Evolutionary conservation across 1,139 yeast species (phyloP), one percentile per base, ranked within the genome.

Genomic region (Hyphopichia khmerensis): DNA sequence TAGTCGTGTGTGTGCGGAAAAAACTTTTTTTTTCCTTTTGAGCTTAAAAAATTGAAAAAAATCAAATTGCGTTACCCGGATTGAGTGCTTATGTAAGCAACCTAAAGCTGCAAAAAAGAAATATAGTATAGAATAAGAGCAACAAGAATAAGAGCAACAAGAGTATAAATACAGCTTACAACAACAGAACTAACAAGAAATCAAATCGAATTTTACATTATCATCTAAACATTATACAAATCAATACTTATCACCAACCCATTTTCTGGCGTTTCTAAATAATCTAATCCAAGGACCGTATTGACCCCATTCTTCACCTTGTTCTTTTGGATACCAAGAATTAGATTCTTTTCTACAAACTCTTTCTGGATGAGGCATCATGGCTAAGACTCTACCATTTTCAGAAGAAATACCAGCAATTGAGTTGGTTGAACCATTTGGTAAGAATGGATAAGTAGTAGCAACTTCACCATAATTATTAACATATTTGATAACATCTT

Each of bases 361-460:
- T 72, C 99, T 88, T 69, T 95, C 99, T 21, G 99, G 99, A 63
- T 95, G 99, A 38, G 99, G 99, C 99, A 95, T 95, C 90, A 95
- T 82, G 3, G 98, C 98, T 57, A 95, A 74, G 4, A 95, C 97
- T 65, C 99, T 83, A 52, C 99, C 99, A 59, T 88, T 88, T 44
- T 87, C 87, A 40, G 93, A 82, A 49, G 87, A 77, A 48, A 95
- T 81, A 75, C 97, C 99, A 35, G 97, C 87, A 58, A 95, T 87
- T 67, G 96, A 98, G 42, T 79, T 79, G 38, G 95, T 89, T 17
- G 97, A 88, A 34, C 99, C 99, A 66, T 95, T 95, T 45, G 99
- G 99, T 72, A 93, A 93, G 72, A 76, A 87, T 51, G 99, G 99
- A 62, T 87, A 93, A 56, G 72, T 76, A 60, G 82, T 85, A 33